phyloP scores from a whole-genome alignment of 2,329 filamentous ascomycete genomes.

The Cladosporium sp. region DNA sequence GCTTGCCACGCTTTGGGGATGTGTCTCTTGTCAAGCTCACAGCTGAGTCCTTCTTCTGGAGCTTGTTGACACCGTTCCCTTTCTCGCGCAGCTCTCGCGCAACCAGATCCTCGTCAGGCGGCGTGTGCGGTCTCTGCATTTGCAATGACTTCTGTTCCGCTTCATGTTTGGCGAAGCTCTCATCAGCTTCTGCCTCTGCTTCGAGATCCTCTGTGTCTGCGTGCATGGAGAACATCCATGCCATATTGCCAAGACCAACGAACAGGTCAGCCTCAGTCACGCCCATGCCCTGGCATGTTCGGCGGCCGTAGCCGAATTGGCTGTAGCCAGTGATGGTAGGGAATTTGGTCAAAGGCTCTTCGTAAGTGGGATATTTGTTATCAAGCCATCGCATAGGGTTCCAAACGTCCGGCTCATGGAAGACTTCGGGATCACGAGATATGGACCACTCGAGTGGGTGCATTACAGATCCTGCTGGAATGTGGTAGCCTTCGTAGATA shows the following conservation, averaged over 20 bases:
- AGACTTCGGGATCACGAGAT: conserved; percentile 21
- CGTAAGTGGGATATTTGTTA: conserved; percentile 22
- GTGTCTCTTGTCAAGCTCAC: conserved; percentile 13
- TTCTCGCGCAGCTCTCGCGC: neutral
- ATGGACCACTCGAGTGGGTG: conserved; percentile 25
- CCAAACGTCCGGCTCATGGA: conserved; percentile 21
- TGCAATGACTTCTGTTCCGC: conserved; percentile 4
- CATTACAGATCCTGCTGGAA: conserved; percentile 22
- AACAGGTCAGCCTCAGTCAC: conserved; percentile 30
- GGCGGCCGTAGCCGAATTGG: conserved; percentile 26
- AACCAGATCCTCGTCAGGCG: conserved; percentile 3
- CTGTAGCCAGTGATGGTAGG: conserved; percentile 24
- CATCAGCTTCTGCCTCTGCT: neutral
- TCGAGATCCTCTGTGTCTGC: conserved; percentile 17
- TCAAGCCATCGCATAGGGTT: conserved; percentile 24
- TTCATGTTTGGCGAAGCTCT: neutral
- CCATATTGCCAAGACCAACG: conserved; percentile 39
- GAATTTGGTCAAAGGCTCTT: conserved; percentile 23
- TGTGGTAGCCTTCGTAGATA: conserved; percentile 23
- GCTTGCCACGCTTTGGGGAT: neutral
- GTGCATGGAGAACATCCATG: conserved; percentile 43
- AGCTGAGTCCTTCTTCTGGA: conserved; percentile 17
- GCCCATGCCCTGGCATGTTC: conserved; percentile 25
- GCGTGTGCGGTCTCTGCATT: neutral
- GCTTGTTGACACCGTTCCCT: neutral